These are phyloP conservation scores for Avena insularis DNA, from an alignment of 176 grass and related monocot species.

Conservation along the genomic window DNA sequence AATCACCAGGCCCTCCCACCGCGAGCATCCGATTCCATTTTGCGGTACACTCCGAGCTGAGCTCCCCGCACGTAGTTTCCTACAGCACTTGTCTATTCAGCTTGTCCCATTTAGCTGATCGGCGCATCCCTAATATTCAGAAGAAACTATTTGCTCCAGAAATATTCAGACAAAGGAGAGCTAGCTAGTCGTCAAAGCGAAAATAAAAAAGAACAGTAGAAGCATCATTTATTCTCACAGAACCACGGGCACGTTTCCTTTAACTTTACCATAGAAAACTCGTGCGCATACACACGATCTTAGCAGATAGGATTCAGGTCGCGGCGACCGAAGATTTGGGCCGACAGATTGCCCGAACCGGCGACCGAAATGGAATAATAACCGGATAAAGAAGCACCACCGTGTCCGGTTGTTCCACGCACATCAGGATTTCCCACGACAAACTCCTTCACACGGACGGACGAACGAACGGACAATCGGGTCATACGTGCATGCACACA, in stretches of 20 bases:
- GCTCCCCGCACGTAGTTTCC: constrained; percentile 48
- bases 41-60: neutral
- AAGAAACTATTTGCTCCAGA: neutral
- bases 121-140: neutral
- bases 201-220: neutral
- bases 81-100: neutral
- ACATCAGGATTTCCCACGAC: neutral
- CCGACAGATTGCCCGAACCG: constrained; percentile 39
- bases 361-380: constrained; percentile 29
- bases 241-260: constrained; percentile 19
- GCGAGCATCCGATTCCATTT: neutral
- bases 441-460: constrained; percentile 31
- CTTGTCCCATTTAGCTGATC: neutral
- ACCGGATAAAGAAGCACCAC: constrained; percentile 4
- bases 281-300: neutral
- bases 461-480: neutral
- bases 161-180: neutral
- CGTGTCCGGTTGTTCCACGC: constrained; percentile 34
- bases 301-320: neutral
- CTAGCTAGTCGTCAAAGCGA: neutral
- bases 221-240: constrained; percentile 12
- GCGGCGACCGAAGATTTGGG: constrained; percentile 14
- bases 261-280: neutral
- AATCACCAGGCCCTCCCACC: constrained; percentile 3
- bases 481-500: neutral